Evolutionary conservation across 495 filamentous ascomycete genomes (phyloP).

Genomic region (Penicillium herquei): DNA sequence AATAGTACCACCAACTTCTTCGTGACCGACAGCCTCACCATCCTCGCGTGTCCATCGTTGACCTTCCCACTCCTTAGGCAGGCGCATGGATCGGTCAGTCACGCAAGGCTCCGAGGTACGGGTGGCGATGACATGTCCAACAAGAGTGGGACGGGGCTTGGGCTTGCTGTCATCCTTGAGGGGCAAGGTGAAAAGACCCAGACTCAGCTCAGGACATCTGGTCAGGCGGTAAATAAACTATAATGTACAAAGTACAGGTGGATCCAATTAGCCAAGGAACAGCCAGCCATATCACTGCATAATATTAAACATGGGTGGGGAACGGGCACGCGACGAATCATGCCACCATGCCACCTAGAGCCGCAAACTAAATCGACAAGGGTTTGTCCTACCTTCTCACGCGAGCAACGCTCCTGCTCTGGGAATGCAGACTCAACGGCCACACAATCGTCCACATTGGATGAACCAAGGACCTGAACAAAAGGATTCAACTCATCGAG

Average conservation of each 20-base stretch:
- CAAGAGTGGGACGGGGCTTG: conserved; percentile 54
- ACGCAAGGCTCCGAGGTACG: conserved; percentile 58
- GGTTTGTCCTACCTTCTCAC: conserved; percentile 69
- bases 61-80: conserved; percentile 62
- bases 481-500: conserved; percentile 63
- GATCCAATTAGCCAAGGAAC: conserved; percentile 7
- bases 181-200: conserved; percentile 72
- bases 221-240: conserved; percentile 82
- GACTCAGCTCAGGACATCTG: conserved; percentile 71
- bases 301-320: too few species aligned
- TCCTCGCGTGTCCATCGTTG: conserved; percentile 36
- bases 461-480: conserved; percentile 65
- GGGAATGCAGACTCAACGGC: conserved; percentile 76
- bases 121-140: conserved; percentile 80
- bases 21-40: conserved; percentile 54
- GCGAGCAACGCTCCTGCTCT: conserved; percentile 66
- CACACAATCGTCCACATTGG: conserved; percentile 75
- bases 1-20: conserved; percentile 70
- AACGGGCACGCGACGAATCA: neutral
- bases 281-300: neutral
- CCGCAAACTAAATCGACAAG: neutral
- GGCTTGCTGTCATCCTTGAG: conserved; percentile 41
- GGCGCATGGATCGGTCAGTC: conserved; percentile 75
- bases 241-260: neutral
- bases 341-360: neutral